phyloP scores from a whole-genome alignment of 495 filamentous ascomycete genomes.

The Pyrenopolyporus hunteri region DNA sequence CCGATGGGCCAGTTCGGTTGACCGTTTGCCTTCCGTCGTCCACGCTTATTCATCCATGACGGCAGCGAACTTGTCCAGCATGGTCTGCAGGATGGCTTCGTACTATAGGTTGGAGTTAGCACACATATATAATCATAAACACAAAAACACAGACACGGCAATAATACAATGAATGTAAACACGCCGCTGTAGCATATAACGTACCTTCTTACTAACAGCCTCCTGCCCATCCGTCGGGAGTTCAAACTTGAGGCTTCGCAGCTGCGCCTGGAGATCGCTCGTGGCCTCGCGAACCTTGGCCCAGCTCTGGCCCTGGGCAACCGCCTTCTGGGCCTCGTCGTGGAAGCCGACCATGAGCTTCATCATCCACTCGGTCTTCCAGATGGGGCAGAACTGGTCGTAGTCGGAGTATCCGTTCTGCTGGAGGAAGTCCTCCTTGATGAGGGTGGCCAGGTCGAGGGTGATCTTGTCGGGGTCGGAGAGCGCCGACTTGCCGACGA shows the following conservation, averaged over 20 bases:
- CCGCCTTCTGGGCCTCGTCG: slow-evolving; percentile 94
- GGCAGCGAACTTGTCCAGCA: slow-evolving; percentile 95
- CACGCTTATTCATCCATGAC: slow-evolving; percentile 85
- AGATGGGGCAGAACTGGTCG: slow-evolving; percentile 98
- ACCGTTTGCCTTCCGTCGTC: no score
- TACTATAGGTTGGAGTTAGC: slow-evolving; percentile 61
- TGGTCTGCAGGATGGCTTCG: slow-evolving; percentile 84
- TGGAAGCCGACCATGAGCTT: slow-evolving; percentile 97
- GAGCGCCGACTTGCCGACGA: slow-evolving; percentile 95
- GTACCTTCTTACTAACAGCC: slow-evolving; percentile 76
- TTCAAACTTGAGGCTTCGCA: slow-evolving; percentile 97
- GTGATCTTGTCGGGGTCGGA: slow-evolving; percentile 99
- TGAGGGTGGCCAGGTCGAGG: slow-evolving; percentile 83
- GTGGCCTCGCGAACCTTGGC: slow-evolving; percentile 90
- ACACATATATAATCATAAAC: no score
- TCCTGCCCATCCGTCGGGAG: slow-evolving; percentile 79
- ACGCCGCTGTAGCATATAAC: slow-evolving; percentile 9
- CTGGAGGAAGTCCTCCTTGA: slow-evolving; percentile 99
- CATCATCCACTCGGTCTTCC: slow-evolving; percentile 99
- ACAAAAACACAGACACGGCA: no score
- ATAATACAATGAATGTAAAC: slow-evolving; percentile 19
- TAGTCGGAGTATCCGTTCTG: slow-evolving; percentile 99
- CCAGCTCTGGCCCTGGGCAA: slow-evolving; percentile 90
- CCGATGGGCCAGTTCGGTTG: no score
- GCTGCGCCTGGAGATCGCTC: slow-evolving; percentile 76